phyloP scores from a whole-genome alignment of 2,329 filamentous ascomycete species.

The Pseudogymnoascus sp. region DNA sequence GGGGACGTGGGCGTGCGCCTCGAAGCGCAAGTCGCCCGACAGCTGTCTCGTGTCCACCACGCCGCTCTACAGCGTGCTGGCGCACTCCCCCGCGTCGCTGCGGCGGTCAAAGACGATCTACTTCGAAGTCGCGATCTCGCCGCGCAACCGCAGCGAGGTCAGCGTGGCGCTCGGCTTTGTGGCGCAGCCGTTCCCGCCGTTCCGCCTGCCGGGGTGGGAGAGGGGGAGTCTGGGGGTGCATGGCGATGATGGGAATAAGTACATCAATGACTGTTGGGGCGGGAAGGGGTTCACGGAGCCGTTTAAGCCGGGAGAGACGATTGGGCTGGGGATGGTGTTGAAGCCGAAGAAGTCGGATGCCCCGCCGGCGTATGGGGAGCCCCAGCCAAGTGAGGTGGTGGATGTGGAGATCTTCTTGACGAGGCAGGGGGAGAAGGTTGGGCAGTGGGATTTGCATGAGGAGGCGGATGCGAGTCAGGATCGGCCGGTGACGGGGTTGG shows the following conservation, averaged over 20 bases:
- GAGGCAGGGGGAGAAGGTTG: conserved; percentile 49
- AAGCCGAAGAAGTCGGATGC: conserved; percentile 18
- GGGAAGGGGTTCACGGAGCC: conserved; percentile 58
- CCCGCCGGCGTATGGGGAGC: conserved; percentile 26
- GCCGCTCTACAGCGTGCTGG: conserved; percentile 55
- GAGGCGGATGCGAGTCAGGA: conserved; percentile 58
- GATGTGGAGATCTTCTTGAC: conserved; percentile 62
- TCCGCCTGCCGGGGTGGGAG: conserved; percentile 75
- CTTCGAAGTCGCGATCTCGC: conserved; percentile 59
- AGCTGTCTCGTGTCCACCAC: conserved; percentile 58
- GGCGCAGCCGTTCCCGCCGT: conserved; percentile 67
- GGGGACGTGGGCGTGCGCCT: conserved; percentile 44
- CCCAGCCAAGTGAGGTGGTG: conserved; percentile 24
- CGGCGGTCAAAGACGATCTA: conserved; percentile 50
- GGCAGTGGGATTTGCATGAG: conserved; percentile 66
- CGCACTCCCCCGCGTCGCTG: conserved; percentile 47
- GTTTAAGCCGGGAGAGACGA: conserved; percentile 56
- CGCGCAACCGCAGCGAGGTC: conserved; percentile 31
- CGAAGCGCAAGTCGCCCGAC: conserved; percentile 43
- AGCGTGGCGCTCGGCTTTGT: conserved; percentile 60
- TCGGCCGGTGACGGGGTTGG: conserved; percentile 55
- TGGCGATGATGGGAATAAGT: conserved; percentile 69
- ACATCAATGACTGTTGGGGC: conserved; percentile 66
- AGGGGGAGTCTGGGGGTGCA: conserved; percentile 68
- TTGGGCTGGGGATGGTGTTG: conserved; percentile 66